phyloP scores from a whole-genome alignment of 2,329 filamentous ascomycete genomes.

The Bimuria novae-zelandiae region DNA sequence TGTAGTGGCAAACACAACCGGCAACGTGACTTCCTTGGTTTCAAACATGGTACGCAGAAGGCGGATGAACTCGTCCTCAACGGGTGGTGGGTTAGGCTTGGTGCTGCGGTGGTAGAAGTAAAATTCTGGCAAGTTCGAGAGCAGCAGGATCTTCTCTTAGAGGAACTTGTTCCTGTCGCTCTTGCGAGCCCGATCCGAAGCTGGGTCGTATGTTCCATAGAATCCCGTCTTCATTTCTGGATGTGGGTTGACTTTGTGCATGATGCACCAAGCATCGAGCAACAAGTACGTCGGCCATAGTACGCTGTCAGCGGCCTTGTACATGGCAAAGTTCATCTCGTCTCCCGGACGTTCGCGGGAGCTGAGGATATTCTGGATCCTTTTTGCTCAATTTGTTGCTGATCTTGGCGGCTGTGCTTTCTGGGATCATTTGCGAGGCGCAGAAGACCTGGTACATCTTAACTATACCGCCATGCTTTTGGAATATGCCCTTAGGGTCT shows the following conservation, averaged over 20 bases:
- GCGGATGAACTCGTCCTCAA: conserved; percentile 35
- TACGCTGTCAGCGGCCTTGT: conserved; percentile 12
- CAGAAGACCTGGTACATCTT: conserved; percentile 19
- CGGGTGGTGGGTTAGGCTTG: conserved; percentile 18
- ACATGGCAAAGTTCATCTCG: conserved; percentile 21
- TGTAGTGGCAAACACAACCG: conserved; percentile 39
- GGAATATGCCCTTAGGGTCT: conserved; percentile 12
- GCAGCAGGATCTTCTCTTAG: conserved; percentile 43
- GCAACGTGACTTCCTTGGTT: conserved; percentile 31
- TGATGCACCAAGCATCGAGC: conserved; percentile 27
- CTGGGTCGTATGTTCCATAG: conserved; percentile 38
- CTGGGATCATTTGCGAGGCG: conserved; percentile 1
- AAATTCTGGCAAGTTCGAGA: conserved; percentile 38
- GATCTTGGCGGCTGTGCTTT: neutral
- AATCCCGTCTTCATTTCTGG: conserved; percentile 34
- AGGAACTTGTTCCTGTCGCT: conserved; percentile 35
- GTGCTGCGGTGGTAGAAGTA: conserved; percentile 22
- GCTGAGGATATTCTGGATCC: neutral
- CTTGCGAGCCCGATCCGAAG: conserved; percentile 34
- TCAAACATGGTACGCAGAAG: conserved; percentile 32
- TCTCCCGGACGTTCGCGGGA: conserved; percentile 10
- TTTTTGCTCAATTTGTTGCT: neutral
- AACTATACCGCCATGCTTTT: conserved; percentile 9
- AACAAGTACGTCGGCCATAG: conserved; percentile 8
- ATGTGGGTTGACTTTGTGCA: conserved; percentile 22